Conservation (phyloP, 2,329 filamentous ascomycete genomes). For the Ophiostoma himal-ulmi region DNA sequence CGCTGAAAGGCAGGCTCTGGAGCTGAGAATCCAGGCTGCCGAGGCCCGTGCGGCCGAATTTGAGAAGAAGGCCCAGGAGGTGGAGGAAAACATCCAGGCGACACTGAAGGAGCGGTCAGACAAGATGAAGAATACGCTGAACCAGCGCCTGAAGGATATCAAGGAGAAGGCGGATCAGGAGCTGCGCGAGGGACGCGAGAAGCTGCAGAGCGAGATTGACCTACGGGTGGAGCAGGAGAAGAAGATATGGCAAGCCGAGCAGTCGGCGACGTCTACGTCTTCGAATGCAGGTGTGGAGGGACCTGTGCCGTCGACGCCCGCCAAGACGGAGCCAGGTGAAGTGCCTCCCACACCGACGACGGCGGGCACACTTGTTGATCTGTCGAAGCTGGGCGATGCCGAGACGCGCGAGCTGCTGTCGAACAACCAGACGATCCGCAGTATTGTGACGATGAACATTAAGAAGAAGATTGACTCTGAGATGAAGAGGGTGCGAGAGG, state of each 20-base stretch:
- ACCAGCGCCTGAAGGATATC: slow-evolving; percentile 65
- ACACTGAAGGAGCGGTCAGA: slow-evolving; percentile 61
- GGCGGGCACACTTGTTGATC: slow-evolving; percentile 31
- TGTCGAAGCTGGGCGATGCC: slow-evolving; percentile 48
- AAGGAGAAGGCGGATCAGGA: slow-evolving; percentile 48
- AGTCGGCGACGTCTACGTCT: slow-evolving; percentile 27
- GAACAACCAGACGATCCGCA: slow-evolving; percentile 52
- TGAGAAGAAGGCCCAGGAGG: slow-evolving; percentile 57
- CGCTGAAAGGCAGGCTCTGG: slow-evolving; percentile 54
- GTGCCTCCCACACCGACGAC: slow-evolving; percentile 35
- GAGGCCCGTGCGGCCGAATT: slow-evolving; percentile 59
- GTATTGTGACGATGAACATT: slow-evolving; percentile 56
- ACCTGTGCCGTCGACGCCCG: slow-evolving; percentile 12
- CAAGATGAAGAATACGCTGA: slow-evolving; percentile 62
- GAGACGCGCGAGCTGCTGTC: slow-evolving; percentile 53
- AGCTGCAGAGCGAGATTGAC: slow-evolving; percentile 42
- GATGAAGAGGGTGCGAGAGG: slow-evolving; percentile 53
- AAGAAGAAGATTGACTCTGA: slow-evolving; percentile 65
- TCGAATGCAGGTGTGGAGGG: not conserved
- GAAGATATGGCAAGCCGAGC: slow-evolving; percentile 55
- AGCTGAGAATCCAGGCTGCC: slow-evolving; percentile 55
- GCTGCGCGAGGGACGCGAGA: slow-evolving; percentile 48
- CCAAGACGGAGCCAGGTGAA: slow-evolving; percentile 23
- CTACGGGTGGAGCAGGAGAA: slow-evolving; percentile 57
- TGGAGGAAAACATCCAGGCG: slow-evolving; percentile 56